Evolutionary conservation across 2,329 filamentous ascomycete species (phyloP).

Genomic region (Didymella lethalis): DNA sequence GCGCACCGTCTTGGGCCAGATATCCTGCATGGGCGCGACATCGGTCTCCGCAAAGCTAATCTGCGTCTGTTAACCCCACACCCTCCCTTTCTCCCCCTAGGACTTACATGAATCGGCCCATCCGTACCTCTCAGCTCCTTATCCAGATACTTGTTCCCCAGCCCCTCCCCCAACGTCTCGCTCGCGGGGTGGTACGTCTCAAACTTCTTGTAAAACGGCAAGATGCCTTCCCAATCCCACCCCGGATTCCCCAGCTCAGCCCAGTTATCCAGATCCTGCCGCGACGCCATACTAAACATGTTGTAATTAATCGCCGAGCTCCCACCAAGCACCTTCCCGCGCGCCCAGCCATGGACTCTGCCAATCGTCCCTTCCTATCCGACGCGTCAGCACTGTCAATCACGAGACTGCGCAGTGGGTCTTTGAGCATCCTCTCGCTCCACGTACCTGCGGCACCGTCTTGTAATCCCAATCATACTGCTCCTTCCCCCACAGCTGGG

Average conservation of each 20-base stretch:
- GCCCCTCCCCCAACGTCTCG: slow-evolving; percentile 27
- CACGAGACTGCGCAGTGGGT: no score
- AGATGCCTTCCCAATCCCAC: slow-evolving; percentile 48
- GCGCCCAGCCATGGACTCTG: slow-evolving; percentile 36
- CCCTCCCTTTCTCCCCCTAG: neutral
- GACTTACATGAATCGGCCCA: slow-evolving; percentile 36
- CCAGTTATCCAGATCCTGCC: slow-evolving; percentile 51
- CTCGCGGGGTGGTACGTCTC: slow-evolving; percentile 44
- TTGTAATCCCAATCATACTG: slow-evolving; percentile 45
- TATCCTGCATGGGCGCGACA: slow-evolving; percentile 32
- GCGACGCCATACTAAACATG: slow-evolving; percentile 42
- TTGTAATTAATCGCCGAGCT: slow-evolving; percentile 49
- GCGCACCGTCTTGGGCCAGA: slow-evolving; percentile 39
- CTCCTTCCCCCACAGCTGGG: slow-evolving; percentile 36
- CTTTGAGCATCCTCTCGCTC: no score
- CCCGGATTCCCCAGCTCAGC: slow-evolving; percentile 49
- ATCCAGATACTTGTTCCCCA: slow-evolving; percentile 39
- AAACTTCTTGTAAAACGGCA: slow-evolving; percentile 49
- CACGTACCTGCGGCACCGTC: slow-evolving; percentile 42
- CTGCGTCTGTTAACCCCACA: slow-evolving; percentile 19
- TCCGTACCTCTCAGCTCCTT: slow-evolving; percentile 33
- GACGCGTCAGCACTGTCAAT: slow-evolving; percentile 10
- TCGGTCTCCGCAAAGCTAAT: slow-evolving; percentile 36
- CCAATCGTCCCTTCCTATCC: slow-evolving; percentile 35
- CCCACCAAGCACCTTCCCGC: slow-evolving; percentile 50